Conservation (phyloP, 176 grass and related monocot genomes). For the Carex kokanica region DNA sequence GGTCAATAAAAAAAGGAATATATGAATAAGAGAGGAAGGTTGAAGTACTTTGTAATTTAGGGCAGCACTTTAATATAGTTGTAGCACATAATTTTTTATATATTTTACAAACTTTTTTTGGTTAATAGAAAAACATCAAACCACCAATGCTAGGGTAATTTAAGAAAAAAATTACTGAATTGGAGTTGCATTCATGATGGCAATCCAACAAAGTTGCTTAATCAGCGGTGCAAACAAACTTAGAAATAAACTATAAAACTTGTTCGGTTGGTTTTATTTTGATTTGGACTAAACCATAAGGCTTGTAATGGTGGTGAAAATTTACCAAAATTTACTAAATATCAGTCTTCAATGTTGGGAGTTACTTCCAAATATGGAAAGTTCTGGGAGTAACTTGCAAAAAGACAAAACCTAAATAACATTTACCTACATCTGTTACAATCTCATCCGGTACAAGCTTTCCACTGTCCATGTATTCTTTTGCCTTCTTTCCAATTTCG, state of each 20-base stretch:
- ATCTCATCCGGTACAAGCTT: slow-evolving; percentile 90
- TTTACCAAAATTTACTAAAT: background rate
- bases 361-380: background rate
- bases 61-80: background rate
- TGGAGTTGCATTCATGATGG: background rate
- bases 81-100: background rate
- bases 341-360: background rate
- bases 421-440: slow-evolving; percentile 76
- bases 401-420: slow-evolving; percentile 6
- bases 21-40: background rate
- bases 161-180: background rate
- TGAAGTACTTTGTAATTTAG: background rate
- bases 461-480: slow-evolving; percentile 85
- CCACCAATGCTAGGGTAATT: background rate
- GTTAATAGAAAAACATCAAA: background rate
- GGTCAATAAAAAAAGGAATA: background rate
- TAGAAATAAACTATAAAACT: background rate
- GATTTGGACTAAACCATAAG: background rate
- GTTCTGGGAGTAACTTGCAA: background rate
- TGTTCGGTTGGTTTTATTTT: background rate
- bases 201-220: background rate
- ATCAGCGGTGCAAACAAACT: background rate
- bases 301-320: background rate
- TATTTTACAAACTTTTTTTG: background rate
- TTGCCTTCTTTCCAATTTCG: slow-evolving; percentile 85